Evolutionary conservation across 2,329 filamentous ascomycete genomes (phyloP), one percentile per base, ranked within the genome.

Genomic region (Didymellaceae sp.): DNA sequence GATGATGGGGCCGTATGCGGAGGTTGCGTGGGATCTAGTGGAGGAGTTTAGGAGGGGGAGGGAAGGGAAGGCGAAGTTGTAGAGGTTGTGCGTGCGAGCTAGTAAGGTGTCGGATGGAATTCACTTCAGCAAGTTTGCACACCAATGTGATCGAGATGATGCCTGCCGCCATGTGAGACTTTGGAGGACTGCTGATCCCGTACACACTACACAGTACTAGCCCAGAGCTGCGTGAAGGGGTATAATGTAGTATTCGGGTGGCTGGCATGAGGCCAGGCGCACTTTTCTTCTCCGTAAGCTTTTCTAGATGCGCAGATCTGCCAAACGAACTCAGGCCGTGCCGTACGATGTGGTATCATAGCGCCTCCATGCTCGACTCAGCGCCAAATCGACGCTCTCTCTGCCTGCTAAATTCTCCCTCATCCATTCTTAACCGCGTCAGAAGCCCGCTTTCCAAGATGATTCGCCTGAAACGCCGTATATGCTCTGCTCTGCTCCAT

Each of bases 1-100:
- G 46, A 83, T 84, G 71, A 86, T 89, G 75, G 80, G 78, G 35
- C 86, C 89, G 17, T 84, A 93, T 78, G 91, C 88, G 0, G 81
- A 90, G 73, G 80, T 88, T 63, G 90, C 91, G 5, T 97, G 91
- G 90, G 78, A 81, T 50, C 75, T 91, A 62, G 86, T 92, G 50
- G 72, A 82, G 63, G 74, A 77, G 60, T 76, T 80, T 47, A 78
- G 77, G 67, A 69, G 58, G 38, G 57, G 57, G 1, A 45, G 45
- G 31, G 35, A 57, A 30, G 68, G 62, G 58, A 75, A 66, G 62
- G 67, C 72, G 34, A 73, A 63, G 55, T 59, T 75, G 59, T 75
- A 68, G 59, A 6, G n/a, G n/a, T n/a, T n/a, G n/a, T n/a, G n/a
- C n/a, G n/a, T n/a, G n/a, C n/a, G n/a, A n/a, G n/a, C n/a, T n/a